phyloP scores from a whole-genome alignment of 2,329 filamentous ascomycete genomes.

The Phoma herbarum region DNA sequence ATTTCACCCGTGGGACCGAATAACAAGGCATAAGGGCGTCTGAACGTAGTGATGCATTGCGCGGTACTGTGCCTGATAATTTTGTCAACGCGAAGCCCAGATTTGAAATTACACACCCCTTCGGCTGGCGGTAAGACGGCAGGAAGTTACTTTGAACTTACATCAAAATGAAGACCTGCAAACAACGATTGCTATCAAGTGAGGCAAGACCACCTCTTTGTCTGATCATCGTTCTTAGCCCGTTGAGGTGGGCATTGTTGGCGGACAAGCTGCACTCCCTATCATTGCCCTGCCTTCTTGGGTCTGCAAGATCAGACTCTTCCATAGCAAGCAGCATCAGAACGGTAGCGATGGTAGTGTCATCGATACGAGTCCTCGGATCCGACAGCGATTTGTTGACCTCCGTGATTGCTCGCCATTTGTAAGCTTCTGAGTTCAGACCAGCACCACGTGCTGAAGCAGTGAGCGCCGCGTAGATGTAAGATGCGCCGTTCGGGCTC shows the following conservation, averaged over 20 bases:
- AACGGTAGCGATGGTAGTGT: slow-evolving; percentile 46
- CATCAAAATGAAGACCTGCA: slow-evolving; percentile 47
- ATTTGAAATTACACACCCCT: not conserved
- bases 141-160: slow-evolving; percentile 24
- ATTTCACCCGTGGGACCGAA: slow-evolving; percentile 28
- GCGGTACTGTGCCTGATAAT: slow-evolving; percentile 45
- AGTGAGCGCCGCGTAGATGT: slow-evolving; percentile 43
- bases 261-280: slow-evolving; percentile 32
- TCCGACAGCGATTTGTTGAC: slow-evolving; percentile 42
- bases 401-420: slow-evolving; percentile 38
- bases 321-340: slow-evolving; percentile 45
- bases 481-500: slow-evolving; percentile 38
- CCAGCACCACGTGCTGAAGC: slow-evolving; percentile 28
- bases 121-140: not conserved
- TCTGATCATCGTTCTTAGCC: slow-evolving; percentile 44
- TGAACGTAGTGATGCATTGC: slow-evolving; percentile 42
- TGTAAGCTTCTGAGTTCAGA: slow-evolving; percentile 39
- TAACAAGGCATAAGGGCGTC: slow-evolving; percentile 40
- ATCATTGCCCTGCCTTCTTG: slow-evolving; percentile 24
- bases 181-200: slow-evolving; percentile 37
- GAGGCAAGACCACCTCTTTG: slow-evolving; percentile 46
- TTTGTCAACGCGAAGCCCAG: not conserved
- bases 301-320: slow-evolving; percentile 39
- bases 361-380: slow-evolving; percentile 32
- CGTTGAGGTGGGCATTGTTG: slow-evolving; percentile 40